Conservation (phyloP, 2,329 filamentous ascomycete genomes). For the Aspergillus aculeatinus region DNA sequence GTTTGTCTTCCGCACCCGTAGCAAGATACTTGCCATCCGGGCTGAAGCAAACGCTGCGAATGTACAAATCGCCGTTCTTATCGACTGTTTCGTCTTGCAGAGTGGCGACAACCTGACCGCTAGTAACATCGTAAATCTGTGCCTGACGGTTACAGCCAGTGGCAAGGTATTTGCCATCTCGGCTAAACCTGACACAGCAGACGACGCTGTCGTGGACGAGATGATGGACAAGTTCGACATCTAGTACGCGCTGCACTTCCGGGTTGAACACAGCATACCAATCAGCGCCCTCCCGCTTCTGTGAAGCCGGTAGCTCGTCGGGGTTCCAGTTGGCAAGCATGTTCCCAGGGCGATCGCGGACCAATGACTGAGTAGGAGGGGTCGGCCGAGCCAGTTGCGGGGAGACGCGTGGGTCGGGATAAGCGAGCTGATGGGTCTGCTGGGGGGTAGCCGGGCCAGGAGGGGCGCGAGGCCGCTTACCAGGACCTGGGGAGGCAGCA, state of each 20-base stretch:
- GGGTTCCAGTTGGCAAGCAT: conserved; percentile 82
- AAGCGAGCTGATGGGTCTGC: conserved; percentile 83
- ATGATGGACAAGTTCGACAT: conserved; percentile 92
- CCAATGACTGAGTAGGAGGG: conserved; percentile 56
- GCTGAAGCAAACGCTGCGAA: conserved; percentile 97
- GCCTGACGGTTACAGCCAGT: conserved; percentile 98
- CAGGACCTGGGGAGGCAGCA: conserved; percentile 82
- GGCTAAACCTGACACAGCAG: conserved; percentile 95
- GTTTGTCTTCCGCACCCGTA: conserved; percentile 95
- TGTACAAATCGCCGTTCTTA: conserved; percentile 89
- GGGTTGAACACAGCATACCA: conserved; percentile 99
- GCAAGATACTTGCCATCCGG: conserved; percentile 91
- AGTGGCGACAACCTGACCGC: conserved; percentile 82
- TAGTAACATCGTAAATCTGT: conserved; percentile 94
- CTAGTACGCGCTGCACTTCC: conserved; percentile 79
- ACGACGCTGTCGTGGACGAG: conserved; percentile 93
- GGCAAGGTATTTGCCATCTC: conserved; percentile 91
- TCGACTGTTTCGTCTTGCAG: conserved; percentile 87
- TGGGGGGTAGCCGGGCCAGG: conserved; percentile 80
- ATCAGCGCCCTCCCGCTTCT: conserved; percentile 85
- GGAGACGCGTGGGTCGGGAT: conserved; percentile 77
- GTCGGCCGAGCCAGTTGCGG: conserved; percentile 87
- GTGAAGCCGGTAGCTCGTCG: conserved; percentile 77
- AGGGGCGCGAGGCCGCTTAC: conserved; percentile 66
- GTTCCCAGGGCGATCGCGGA: conserved; percentile 58